These are phyloP conservation scores for Emmonsiellopsis sp. DNA, from an alignment of 2,329 filamentous ascomycete genomes.

Conservation along the genomic window DNA sequence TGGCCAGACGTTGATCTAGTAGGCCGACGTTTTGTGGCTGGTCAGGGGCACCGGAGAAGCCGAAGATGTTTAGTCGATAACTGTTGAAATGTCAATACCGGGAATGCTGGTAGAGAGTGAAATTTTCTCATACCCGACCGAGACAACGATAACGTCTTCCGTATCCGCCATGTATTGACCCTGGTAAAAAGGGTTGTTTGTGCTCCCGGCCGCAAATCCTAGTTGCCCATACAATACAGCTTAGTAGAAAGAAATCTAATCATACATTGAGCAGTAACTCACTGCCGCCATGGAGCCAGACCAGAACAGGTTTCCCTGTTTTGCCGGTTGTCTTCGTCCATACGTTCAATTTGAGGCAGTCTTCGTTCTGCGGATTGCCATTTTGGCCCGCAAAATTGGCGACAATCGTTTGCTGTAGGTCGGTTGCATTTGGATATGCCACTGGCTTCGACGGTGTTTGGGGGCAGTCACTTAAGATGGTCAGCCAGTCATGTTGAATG, in stretches of 20 bases:
- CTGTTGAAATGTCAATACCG: conserved; percentile 13
- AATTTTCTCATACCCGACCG: background rate
- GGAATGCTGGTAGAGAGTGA: background rate
- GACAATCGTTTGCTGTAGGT: conserved; percentile 1
- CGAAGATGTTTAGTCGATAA: conserved; percentile 27
- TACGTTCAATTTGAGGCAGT: background rate
- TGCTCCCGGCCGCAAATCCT: background rate
- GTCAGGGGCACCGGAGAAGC: conserved; percentile 35
- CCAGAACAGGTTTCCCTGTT: background rate
- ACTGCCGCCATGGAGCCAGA: conserved; percentile 1
- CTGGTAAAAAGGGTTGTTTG: background rate
- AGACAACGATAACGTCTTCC: background rate
- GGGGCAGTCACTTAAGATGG: background rate
- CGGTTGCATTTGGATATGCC: conserved; percentile 4
- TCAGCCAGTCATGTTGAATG: background rate
- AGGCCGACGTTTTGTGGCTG: conserved; percentile 35
- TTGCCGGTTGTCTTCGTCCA: background rate
- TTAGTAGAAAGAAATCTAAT: background rate
- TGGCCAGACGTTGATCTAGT: conserved; percentile 36
- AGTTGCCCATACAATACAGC: background rate
- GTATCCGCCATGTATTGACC: background rate
- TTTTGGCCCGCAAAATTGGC: conserved; percentile 5
- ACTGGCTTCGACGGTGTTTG: conserved; percentile 3
- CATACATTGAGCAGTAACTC: background rate
- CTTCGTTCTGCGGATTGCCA: background rate